Evolutionary conservation across 2,329 filamentous ascomycete species (phyloP), one percentile per base, ranked within the genome.

Genomic region (Dactylellina leptospora): DNA sequence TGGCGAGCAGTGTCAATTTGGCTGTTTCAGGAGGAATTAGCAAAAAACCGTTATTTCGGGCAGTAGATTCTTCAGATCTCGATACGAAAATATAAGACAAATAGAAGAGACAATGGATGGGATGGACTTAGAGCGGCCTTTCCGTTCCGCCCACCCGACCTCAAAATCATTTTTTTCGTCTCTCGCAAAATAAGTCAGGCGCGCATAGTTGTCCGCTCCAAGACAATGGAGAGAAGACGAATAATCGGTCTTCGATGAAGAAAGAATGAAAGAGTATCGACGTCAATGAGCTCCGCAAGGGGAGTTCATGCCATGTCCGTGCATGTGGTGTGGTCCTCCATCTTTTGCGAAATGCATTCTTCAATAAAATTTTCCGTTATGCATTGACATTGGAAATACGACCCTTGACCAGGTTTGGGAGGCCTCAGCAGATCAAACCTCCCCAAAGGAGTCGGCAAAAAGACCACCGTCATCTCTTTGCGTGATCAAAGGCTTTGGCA

Each of bases 21-120:
- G 61, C 58, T 63, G 66, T 71, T 48, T 71, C 66, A 71, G 66
- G 58, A 62, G 44, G 53, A 63, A n/a, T n/a, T 30, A 51, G 36
- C 36, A 63, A 58, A 54, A 42, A 20, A 45, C 27, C 54, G 25
- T 40, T 60, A 60, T 60, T 48, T 18, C 10, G 3, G 18, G 36
- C 8, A 18, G 56, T 42, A 18, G 48, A 59, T 44, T 36, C 20
- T 45, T 42, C 36, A 16, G 11, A 50, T 50, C 51, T 56, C 56
- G 50, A 62, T 28, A 70, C 56, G 56, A 56, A 44, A 10, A 28
- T 9, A 48, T 28, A 40, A 50, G 25, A 25, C 16, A 48, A 18
- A 48, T 25, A 56, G 48, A 48, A 50, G 42, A 40, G 33, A 28
- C 38, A n/a, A 45, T 45, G 5, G 28, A 33, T 33, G 38, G 48